Conservation (phyloP, 148 eudicot genomes). For the Amaranthus palmeri region DNA sequence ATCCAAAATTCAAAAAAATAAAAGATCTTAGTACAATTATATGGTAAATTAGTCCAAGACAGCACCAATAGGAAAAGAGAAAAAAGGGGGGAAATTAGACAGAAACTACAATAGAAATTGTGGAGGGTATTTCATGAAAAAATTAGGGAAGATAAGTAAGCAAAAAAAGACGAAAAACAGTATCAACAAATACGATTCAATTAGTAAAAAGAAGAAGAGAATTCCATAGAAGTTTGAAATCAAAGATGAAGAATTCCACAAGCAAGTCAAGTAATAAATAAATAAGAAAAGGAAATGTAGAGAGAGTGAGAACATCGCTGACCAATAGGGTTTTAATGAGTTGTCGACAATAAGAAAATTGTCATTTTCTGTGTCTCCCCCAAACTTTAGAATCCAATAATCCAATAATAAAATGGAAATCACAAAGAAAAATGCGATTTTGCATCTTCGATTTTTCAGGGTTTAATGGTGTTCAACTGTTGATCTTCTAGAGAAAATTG, state of each 20-base stretch:
- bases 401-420: neutral
- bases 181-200: neutral
- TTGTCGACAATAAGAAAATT: neutral
- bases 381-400: neutral
- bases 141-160: neutral
- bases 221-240: neutral
- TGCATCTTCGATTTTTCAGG: too few species aligned
- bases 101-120: constrained; percentile 16
- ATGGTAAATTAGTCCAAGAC: neutral
- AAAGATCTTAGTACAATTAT: neutral
- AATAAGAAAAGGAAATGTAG: neutral
- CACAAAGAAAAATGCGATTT: neutral
- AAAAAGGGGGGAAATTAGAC: constrained; percentile 1
- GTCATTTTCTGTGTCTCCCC: neutral
- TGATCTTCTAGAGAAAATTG: neutral
- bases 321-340: neutral
- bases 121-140: neutral
- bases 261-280: neutral
- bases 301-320: constrained; percentile 8
- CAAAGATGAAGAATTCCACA: constrained; percentile 5
- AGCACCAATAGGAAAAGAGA: neutral
- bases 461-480: neutral
- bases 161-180: constrained; percentile 3
- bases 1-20: too few species aligned
- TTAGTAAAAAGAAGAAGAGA: neutral